phyloP scores from a whole-genome alignment of 169 alveolate genomes.

The Plasmodium knowlesi region DNA sequence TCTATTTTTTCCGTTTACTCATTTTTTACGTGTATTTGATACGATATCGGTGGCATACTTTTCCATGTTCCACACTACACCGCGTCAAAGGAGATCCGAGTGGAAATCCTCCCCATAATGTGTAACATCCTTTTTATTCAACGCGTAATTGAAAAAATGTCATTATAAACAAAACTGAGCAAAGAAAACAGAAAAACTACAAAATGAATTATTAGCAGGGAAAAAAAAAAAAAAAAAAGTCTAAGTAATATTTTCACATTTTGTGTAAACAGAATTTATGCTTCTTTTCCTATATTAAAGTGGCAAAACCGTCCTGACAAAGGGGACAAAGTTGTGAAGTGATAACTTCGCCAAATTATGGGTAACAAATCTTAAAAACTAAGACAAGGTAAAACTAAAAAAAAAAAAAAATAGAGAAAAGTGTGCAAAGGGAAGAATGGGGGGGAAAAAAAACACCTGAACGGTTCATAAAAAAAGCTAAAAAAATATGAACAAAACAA shows the following conservation, averaged over 20 bases:
- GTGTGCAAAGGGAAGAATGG: background rate
- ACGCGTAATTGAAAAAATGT: background rate
- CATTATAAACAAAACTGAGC: background rate
- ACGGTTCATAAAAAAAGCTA: background rate
- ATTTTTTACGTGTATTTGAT: background rate
- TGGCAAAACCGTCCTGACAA: background rate
- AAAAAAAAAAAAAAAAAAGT: background rate
- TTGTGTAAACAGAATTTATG: background rate
- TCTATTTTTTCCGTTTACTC: background rate
- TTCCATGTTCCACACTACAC: background rate
- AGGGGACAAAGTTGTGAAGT: background rate
- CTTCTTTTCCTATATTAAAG: background rate
- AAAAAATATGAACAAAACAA: background rate
- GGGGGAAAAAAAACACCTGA: background rate
- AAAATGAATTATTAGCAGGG: background rate
- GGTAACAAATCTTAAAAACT: slow-evolving; percentile 11
- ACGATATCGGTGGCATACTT: background rate
- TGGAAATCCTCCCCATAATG: background rate
- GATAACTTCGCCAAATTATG: background rate
- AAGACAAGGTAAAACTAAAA: background rate
- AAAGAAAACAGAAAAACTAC: background rate
- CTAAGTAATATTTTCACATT: background rate
- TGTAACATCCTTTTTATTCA: background rate
- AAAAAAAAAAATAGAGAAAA: background rate
- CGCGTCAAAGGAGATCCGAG: background rate